Base-by-base conservation (phyloP, 75 land plant genomes). In the Isoetes taiwanensis region DNA sequence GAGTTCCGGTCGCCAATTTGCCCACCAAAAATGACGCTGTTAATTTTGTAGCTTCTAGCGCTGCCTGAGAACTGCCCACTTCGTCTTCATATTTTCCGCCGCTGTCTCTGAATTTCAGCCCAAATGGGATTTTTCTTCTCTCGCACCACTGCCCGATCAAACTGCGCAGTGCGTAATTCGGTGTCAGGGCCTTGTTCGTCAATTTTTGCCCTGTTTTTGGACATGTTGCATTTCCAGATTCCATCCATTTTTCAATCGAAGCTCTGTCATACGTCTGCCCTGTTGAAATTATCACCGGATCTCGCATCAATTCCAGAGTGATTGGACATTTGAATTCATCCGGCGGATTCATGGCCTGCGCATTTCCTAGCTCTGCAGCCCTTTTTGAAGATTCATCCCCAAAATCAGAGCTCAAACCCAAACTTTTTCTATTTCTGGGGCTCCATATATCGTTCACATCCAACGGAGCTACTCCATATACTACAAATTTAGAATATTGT, bases 251-350 rank as follows among this genome's bases (percentile, higher is more conserved):
- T 12, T 26, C 50, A 21, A 90, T 90, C 32, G 84, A 80, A 16
- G 63, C 39, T 0, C 97, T 70, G 32, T 90, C 97, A 48, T 90
- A 90, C 24, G 94, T 90, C 66, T 90, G 97, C 1, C 97, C 97
- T 2, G 89, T 86, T 2, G 97, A 70, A 30, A 86, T 90, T 11
- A 83, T 80, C 0, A 90, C 97, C 3, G 97, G 97, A 39, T 90
- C 88, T 2, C 72, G 57, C 97, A 90, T 90, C 58, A 90, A 66
- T 2, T 90, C 97, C 19, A 90, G 72, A 5, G 79, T 65, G 8
- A 90, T 83, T 25, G 97, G 95, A 62, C 93, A 86, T 43, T 76
- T 79, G 54, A 86, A 90, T 52, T 90, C 97, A 19, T 76, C 69
- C 4, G 96, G 96, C 1, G 75, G 20, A 28, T 25, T 61, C 0